Evolutionary conservation across 129 eudicot species (phyloP).

Genomic region (Saussurea involucrata): DNA sequence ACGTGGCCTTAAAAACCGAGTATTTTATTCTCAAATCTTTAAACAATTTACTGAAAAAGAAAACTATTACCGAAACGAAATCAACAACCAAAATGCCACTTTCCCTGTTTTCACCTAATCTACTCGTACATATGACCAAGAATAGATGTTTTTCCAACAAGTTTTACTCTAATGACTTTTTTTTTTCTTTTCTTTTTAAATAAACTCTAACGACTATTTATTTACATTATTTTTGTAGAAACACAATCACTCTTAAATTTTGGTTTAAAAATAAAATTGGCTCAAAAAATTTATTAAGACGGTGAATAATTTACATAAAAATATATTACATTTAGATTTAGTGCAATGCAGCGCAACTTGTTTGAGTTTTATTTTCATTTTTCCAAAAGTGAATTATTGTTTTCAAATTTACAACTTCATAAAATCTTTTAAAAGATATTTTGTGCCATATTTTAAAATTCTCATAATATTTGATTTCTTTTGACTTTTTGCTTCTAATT

Average conservation of each 20-base stretch:
- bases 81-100: too few species aligned
- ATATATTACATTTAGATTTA: too few species aligned
- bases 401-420: not conserved
- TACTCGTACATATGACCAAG: not conserved
- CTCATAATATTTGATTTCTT: not conserved
- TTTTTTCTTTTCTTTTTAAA: too few species aligned
- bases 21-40: too few species aligned
- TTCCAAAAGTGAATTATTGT: not conserved
- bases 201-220: not conserved
- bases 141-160: not conserved
- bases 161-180: too few species aligned
- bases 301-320: too few species aligned
- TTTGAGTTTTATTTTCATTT: not conserved
- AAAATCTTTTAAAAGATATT: not conserved
- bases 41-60: too few species aligned
- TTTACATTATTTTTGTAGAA: not conserved
- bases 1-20: too few species aligned
- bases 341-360: not conserved
- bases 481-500: not conserved
- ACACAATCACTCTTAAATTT: not conserved
- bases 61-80: too few species aligned
- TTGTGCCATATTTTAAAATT: not conserved
- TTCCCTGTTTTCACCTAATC: not conserved
- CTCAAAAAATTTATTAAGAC: not conserved
- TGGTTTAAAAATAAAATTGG: not conserved